Evolutionary conservation across 306 rosid species (phyloP).

Genomic region (Vigna trinervia): DNA sequence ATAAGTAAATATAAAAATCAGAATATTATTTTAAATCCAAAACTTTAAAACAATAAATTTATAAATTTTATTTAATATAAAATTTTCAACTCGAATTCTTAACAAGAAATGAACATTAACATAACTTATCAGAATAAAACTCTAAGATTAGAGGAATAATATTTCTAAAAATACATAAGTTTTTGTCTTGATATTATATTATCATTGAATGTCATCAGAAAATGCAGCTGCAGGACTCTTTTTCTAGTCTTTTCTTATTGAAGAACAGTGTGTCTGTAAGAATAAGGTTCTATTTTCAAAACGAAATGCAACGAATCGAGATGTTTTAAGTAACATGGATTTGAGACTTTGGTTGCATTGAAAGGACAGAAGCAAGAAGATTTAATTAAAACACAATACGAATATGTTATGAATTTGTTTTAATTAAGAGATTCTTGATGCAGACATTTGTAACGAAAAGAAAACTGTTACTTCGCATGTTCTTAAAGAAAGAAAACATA

Average conservation of each 20-base stretch:
- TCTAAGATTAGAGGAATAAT: not conserved
- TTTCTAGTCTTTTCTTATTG: not conserved
- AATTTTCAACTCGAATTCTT: no score
- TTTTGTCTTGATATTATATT: not conserved
- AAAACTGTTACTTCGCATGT: not conserved
- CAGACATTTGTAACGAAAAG: not conserved
- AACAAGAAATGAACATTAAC: not conserved
- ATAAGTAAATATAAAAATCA: no score
- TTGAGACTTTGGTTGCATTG: conserved; percentile 5
- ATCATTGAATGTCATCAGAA: conserved; percentile 1
- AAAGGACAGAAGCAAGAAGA: not conserved
- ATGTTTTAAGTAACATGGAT: not conserved
- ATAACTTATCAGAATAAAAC: not conserved
- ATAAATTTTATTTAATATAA: no score
- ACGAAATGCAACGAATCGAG: not conserved
- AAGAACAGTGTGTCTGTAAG: conserved; percentile 16
- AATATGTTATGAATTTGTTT: not conserved
- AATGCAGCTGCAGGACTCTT: not conserved
- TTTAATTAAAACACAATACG: not conserved
- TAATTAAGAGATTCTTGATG: conserved; percentile 2
- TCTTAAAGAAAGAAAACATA: not conserved
- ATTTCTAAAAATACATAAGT: no score
- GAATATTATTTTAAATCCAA: no score
- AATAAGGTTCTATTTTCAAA: conserved; percentile 22
- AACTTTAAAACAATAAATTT: no score